Conservation (phyloP, 2,329 filamentous ascomycete genomes). For the Aspergillus novofumigatus region DNA sequence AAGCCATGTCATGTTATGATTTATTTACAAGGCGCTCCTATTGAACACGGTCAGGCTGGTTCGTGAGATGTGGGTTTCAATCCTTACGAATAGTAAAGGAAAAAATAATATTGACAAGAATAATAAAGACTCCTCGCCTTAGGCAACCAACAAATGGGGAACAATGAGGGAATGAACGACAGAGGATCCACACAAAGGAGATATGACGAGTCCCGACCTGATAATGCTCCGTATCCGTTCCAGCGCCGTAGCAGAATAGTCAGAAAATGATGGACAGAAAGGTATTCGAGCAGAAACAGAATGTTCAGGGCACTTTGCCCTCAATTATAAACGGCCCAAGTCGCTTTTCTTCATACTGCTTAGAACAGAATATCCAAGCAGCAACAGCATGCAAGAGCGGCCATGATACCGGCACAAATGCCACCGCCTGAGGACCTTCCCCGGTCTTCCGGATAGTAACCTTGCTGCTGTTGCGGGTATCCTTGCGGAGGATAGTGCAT, state of each 20-base stretch:
- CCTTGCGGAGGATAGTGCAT: conserved; percentile 39
- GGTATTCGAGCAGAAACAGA: not conserved
- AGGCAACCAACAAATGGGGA: not conserved
- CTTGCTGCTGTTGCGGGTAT: conserved; percentile 34
- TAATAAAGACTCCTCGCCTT: not conserved
- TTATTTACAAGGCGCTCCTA: no score
- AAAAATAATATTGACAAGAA: not conserved
- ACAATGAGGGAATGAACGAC: not conserved
- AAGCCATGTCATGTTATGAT: not conserved
- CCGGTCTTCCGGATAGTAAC: conserved; percentile 35
- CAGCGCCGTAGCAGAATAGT: not conserved
- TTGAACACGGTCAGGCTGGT: no score
- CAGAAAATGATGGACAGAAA: not conserved
- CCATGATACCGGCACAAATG: conserved; percentile 46
- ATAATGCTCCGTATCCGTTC: not conserved
- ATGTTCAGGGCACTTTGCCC: not conserved
- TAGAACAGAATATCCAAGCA: conserved; percentile 47
- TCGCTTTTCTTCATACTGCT: not conserved
- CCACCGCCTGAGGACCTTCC: conserved; percentile 31
- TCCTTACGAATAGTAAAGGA: not conserved
- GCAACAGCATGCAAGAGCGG: conserved; percentile 47
- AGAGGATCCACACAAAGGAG: not conserved
- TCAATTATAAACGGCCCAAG: not conserved
- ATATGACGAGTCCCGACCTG: not conserved
- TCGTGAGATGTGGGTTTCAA: not conserved